Evolutionary conservation across 2,329 filamentous ascomycete species (phyloP).

Genomic region (Penicillium sp.): DNA sequence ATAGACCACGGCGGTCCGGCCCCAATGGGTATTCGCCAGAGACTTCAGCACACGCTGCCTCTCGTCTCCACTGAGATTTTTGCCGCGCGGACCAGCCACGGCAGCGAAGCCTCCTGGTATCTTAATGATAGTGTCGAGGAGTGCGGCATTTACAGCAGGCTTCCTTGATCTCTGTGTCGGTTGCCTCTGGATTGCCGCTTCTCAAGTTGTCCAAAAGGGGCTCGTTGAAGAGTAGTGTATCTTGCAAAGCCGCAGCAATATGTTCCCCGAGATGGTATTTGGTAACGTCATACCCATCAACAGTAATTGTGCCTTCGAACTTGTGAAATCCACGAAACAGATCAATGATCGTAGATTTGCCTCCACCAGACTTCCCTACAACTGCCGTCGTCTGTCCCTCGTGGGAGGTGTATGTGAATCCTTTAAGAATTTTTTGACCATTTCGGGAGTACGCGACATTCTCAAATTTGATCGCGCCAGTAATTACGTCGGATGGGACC

Average conservation of each 20-base stretch:
- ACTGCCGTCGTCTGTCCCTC: constrained; percentile 56
- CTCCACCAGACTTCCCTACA: constrained; percentile 83
- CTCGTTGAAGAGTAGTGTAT: constrained; percentile 82
- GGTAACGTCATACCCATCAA: constrained; percentile 76
- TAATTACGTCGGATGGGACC: constrained; percentile 51
- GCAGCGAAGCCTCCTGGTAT: not conserved
- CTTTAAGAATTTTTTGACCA: constrained; percentile 53
- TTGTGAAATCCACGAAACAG: constrained; percentile 40
- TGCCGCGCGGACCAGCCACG: not conserved
- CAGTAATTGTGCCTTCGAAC: constrained; percentile 52
- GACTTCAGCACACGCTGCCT: not conserved
- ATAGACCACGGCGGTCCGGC: not conserved
- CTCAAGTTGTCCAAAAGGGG: constrained; percentile 34
- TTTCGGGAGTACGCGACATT: constrained; percentile 57
- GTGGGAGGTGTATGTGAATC: constrained; percentile 52
- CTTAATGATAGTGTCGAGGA: not conserved
- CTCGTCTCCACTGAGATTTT: not conserved
- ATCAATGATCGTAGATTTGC: constrained; percentile 52
- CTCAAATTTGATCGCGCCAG: constrained; percentile 57
- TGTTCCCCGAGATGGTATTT: constrained; percentile 70
- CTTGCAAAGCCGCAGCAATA: constrained; percentile 85
- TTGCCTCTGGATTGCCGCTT: not conserved
- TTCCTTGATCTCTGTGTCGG: not conserved
- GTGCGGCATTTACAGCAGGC: not conserved
- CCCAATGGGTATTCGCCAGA: not conserved